Percentiles rank a stretch among this genome's conserved stretches.
phyloP scores from a whole-genome alignment of 805 yeast genomes.

The Kodamaea jinghongensis region DNA sequence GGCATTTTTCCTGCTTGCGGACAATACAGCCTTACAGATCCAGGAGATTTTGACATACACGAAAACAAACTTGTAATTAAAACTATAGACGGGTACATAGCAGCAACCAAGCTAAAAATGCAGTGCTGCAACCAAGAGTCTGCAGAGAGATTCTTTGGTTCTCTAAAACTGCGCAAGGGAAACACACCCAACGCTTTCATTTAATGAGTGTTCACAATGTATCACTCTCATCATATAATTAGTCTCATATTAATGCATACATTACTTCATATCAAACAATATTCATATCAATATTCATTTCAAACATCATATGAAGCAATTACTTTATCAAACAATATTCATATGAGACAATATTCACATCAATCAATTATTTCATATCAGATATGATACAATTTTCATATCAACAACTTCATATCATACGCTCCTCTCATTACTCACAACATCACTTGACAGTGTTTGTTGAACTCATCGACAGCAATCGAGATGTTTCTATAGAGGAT shows the following conservation, averaged over 20 bases:
- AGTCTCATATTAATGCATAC: no score
- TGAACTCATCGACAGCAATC: constrained; percentile 77
- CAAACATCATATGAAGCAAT: no score
- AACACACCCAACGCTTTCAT: constrained; percentile 17
- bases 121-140: constrained; percentile 53
- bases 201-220: no score
- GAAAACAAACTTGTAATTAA: constrained; percentile 32
- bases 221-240: no score
- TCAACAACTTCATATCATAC: neutral
- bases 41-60: constrained; percentile 23
- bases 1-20: constrained; percentile 23
- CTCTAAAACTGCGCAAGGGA: constrained; percentile 49
- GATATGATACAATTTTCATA: neutral
- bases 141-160: constrained; percentile 41
- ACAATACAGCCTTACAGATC: constrained; percentile 7
- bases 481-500: constrained; percentile 71
- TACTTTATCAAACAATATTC: no score
- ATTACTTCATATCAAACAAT: neutral
- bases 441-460: constrained; percentile 60
- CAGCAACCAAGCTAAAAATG: constrained; percentile 42
- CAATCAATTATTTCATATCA: neutral
- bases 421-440: no score
- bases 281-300: no score
- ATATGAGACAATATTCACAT: constrained; percentile 1
- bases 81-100: constrained; percentile 44